phyloP scores from a whole-genome alignment of 805 yeast species.

The Candida fluviatilis region DNA sequence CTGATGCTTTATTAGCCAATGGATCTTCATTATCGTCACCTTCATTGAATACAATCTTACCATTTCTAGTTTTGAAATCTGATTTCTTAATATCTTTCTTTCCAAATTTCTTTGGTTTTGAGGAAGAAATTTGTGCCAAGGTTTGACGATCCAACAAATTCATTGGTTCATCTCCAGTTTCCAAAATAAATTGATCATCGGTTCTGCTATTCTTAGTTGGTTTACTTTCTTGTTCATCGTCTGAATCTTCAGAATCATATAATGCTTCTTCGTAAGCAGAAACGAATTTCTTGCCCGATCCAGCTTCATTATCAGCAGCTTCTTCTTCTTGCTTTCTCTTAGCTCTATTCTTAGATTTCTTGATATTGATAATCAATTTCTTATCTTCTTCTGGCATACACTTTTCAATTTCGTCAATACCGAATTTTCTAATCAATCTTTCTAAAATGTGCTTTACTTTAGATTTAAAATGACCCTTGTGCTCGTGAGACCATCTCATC shows the following conservation, averaged over 20 bases:
- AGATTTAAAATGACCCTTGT: conserved; percentile 89
- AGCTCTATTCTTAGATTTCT: conserved; percentile 80
- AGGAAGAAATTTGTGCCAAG: conserved; percentile 81
- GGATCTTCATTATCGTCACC: conserved; percentile 41
- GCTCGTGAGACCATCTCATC: conserved; percentile 92
- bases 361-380: conserved; percentile 79
- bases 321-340: conserved; percentile 60
- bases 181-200: conserved; percentile 67
- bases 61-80: conserved; percentile 52
- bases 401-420: conserved; percentile 76
- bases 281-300: conserved; percentile 49
- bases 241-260: conserved; percentile 64
- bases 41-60: conserved; percentile 65
- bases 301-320: conserved; percentile 12
- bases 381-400: conserved; percentile 88
- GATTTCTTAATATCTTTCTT: conserved; percentile 38
- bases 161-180: conserved; percentile 72
- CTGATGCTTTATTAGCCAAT: conserved; percentile 42
- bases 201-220: conserved; percentile 24
- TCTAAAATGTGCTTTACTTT: conserved; percentile 92
- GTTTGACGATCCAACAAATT: conserved; percentile 85
- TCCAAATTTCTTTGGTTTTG: conserved; percentile 65
- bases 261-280: conserved; percentile 93
- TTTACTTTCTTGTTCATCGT: conserved; percentile 48
- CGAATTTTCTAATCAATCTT: conserved; percentile 84